Conservation (phyloP, 2,329 filamentous ascomycete genomes). For the Pseudopyricularia cyperi region DNA sequence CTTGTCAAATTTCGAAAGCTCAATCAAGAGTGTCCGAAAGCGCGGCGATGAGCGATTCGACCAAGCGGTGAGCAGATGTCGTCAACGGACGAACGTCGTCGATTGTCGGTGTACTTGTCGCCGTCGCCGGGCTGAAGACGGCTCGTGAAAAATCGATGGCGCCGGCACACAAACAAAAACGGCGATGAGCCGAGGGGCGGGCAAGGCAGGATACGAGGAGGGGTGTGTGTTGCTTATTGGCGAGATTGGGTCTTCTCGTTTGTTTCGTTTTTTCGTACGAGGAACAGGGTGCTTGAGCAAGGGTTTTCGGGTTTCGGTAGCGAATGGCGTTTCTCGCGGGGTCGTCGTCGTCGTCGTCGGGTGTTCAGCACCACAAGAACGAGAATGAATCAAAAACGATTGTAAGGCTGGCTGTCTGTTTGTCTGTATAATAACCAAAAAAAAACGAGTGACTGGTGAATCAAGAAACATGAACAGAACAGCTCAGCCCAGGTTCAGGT, state of each 20-base stretch:
- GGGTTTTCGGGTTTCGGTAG: background rate
- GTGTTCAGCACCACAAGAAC: background rate
- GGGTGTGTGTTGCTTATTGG: background rate
- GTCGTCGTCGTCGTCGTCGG: too few relatives aligned
- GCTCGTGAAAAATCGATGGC: background rate
- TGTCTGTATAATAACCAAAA: background rate
- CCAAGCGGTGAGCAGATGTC: background rate
- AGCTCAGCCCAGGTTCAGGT: background rate
- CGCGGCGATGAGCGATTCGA: background rate
- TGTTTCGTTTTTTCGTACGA: background rate
- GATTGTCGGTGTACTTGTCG: background rate
- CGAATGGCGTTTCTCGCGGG: background rate
- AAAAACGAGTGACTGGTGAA: background rate
- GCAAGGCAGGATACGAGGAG: background rate
- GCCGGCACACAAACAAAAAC: background rate
- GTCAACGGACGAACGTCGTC: background rate
- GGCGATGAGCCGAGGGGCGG: background rate
- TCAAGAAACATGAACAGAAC: background rate
- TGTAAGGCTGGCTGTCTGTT: background rate
- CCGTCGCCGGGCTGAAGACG: background rate
- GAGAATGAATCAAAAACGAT: background rate
- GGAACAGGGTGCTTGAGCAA: background rate
- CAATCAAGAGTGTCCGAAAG: slow-evolving; percentile 1
- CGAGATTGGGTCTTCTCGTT: background rate
- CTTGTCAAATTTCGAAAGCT: background rate